A percentile compares a stretch with the other conserved stretches of the same genome.
These are phyloP conservation scores for Botrytis tulipae DNA, from an alignment of 2,329 filamentous ascomycete species.

Conservation along the genomic window DNA sequence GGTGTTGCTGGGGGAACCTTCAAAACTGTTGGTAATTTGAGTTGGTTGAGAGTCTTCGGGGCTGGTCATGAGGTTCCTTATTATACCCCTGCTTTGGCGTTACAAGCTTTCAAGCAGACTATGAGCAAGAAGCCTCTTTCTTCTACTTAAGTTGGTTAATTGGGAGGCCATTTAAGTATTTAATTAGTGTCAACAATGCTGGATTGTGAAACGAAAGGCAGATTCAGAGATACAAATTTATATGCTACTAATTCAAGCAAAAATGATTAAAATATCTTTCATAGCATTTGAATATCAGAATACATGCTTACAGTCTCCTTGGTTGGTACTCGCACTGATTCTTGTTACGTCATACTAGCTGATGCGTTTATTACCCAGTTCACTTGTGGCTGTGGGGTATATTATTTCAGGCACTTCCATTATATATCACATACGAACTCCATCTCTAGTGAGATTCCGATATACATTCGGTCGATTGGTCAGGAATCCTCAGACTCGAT, in stretches of 20 bases:
- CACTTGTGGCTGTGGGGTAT: not conserved
- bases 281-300: not conserved
- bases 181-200: not conserved
- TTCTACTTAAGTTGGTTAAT: conserved; percentile 37
- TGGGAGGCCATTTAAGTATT: not conserved
- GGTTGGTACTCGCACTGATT: not conserved
- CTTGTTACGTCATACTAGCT: not conserved
- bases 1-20: conserved; percentile 49
- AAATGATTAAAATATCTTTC: not conserved
- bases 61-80: conserved; percentile 44
- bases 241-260: not conserved
- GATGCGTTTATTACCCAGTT: not conserved
- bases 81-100: conserved; percentile 43
- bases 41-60: conserved; percentile 49
- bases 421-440: not conserved
- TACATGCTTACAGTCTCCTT: not conserved
- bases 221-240: not conserved
- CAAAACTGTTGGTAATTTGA: conserved; percentile 51
- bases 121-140: conserved; percentile 41
- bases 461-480: not conserved
- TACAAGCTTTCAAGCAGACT: conserved; percentile 49
- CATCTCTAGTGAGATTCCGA: not conserved
- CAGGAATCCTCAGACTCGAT: not conserved
- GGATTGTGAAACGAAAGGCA: not conserved
- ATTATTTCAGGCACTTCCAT: not conserved